A percentile compares a stretch with the other conserved stretches of the same genome.
Conservation (phyloP, 2,329 filamentous ascomycete genomes). For the Colletotrichum sp. region DNA sequence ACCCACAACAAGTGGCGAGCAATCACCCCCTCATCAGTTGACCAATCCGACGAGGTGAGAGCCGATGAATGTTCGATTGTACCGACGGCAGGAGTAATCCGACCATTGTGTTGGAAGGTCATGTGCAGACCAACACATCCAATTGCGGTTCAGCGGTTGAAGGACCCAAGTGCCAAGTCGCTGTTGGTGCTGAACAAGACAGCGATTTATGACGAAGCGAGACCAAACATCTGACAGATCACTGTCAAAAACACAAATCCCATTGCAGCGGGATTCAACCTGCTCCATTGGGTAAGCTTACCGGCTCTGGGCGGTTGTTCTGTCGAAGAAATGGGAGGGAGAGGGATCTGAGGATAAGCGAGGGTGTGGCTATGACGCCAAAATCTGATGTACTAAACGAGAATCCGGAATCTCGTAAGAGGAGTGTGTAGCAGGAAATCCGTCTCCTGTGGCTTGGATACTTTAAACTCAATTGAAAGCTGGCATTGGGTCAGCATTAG, state of each 20-base stretch:
- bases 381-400: background rate
- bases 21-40: background rate
- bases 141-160: background rate
- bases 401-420: background rate
- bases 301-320: background rate
- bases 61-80: background rate
- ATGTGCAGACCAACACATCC: background rate
- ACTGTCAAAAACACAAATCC: background rate
- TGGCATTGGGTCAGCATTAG: background rate
- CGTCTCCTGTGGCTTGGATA: background rate
- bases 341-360: background rate
- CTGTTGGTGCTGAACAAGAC: background rate
- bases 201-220: fast-evolving
- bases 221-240: background rate
- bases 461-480: background rate
- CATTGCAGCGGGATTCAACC: background rate
- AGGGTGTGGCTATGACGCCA: background rate
- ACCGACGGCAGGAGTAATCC: background rate
- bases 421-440: fast-evolving
- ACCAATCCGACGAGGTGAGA: background rate
- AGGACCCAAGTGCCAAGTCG: background rate
- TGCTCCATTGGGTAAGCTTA: background rate
- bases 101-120: background rate
- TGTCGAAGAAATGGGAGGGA: background rate
- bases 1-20: background rate